phyloP scores from a whole-genome alignment of 2,329 filamentous ascomycete species.

The Thelonectria blattea region DNA sequence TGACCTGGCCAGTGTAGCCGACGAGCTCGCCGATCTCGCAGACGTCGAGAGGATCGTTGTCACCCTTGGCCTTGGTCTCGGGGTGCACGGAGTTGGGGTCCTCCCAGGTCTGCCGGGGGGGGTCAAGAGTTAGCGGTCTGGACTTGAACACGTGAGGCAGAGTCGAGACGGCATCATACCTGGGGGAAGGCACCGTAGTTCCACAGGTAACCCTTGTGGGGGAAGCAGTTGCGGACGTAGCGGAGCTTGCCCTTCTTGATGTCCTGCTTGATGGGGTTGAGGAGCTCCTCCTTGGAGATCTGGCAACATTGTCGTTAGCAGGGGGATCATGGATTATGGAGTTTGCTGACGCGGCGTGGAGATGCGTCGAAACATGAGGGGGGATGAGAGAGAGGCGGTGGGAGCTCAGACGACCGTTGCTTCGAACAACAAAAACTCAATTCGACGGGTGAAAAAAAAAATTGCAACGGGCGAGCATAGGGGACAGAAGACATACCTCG shows the following conservation, averaged over 20 bases:
- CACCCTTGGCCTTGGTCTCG: conserved; percentile 99
- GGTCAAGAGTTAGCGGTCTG: conserved; percentile 20
- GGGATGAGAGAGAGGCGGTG: conserved; percentile 26
- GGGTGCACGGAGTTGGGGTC: conserved; percentile 95
- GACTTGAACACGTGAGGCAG: conserved; percentile 10
- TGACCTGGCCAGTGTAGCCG: conserved; percentile 93
- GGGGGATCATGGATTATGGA: neutral
- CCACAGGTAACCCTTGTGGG: conserved; percentile 99
- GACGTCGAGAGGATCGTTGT: conserved; percentile 98
- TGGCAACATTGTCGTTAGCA: conserved; percentile 48
- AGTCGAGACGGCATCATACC: conserved; percentile 57
- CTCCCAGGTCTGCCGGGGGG: conserved; percentile 83
- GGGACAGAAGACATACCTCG: conserved; percentile 69
- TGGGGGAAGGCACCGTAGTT: conserved; percentile 99
- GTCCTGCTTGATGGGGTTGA: conserved; percentile 99
- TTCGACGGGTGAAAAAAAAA: neutral
- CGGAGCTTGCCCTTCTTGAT: conserved; percentile 99
- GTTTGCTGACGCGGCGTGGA: conserved; percentile 9
- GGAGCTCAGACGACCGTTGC: conserved; percentile 19
- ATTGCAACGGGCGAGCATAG: neutral
- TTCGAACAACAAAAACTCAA: neutral
- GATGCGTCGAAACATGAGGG: conserved; percentile 20
- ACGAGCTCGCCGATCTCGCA: conserved; percentile 99
- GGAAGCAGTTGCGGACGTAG: conserved; percentile 99
- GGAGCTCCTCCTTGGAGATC: conserved; percentile 98